Percentiles rank a stretch among this genome's conserved stretches.
phyloP scores from a whole-genome alignment of 2,329 filamentous ascomycete genomes.

The Alternaria atra region DNA sequence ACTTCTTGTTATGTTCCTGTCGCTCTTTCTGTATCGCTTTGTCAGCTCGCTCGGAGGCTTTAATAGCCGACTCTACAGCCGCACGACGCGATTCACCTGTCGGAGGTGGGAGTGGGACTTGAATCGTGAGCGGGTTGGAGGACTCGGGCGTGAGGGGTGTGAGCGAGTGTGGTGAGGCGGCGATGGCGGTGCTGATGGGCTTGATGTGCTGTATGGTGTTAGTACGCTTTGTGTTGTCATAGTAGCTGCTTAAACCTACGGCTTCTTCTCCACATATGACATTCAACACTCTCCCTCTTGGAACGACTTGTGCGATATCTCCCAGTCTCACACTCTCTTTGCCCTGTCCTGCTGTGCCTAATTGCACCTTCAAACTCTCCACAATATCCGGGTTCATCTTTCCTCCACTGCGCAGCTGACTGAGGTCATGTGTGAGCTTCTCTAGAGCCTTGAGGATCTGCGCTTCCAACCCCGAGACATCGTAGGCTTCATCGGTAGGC shows the following conservation, averaged over 20 bases:
- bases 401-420: slow-evolving; percentile 69
- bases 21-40: slow-evolving; percentile 55
- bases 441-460: slow-evolving; percentile 65
- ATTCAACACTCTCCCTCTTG: slow-evolving; percentile 68
- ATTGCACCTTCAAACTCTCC: slow-evolving; percentile 67
- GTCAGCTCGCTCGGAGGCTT: slow-evolving; percentile 55
- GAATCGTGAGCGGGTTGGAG: slow-evolving; percentile 60
- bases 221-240: neutral
- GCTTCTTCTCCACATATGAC: slow-evolving; percentile 72
- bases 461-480: slow-evolving; percentile 66
- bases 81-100: slow-evolving; percentile 63
- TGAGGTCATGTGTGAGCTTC: slow-evolving; percentile 67
- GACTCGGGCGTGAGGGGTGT: slow-evolving; percentile 61
- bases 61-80: slow-evolving; percentile 51
- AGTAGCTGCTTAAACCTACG: slow-evolving; percentile 53
- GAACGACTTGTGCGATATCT: slow-evolving; percentile 73
- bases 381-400: slow-evolving; percentile 69
- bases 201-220: slow-evolving; percentile 60
- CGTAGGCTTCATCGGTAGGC: slow-evolving; percentile 64
- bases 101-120: slow-evolving; percentile 65
- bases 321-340: slow-evolving; percentile 64
- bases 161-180: slow-evolving; percentile 60
- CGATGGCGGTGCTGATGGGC: slow-evolving; percentile 62
- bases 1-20: slow-evolving; percentile 59
- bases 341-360: slow-evolving; percentile 56